Conservation (phyloP, 257 asterid genomes). For the Perilla frutescens region DNA sequence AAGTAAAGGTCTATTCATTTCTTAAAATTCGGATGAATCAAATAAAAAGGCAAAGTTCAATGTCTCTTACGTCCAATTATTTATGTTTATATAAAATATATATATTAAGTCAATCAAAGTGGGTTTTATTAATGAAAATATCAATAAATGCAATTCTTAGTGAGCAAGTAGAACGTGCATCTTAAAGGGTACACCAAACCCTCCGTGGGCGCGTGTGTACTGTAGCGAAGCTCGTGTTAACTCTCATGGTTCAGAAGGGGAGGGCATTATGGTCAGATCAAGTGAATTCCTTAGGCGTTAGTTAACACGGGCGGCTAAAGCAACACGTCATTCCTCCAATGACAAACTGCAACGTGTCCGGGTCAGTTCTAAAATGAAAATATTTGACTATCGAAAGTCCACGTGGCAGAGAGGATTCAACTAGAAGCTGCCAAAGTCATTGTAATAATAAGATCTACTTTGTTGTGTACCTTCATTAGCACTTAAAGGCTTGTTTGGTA, state of each 20-base stretch:
- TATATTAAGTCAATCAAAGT: no score
- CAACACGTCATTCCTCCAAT: conserved; percentile 48
- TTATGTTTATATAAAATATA: no score
- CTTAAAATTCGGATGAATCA: background rate
- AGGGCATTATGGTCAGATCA: conserved; percentile 36
- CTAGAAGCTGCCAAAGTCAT: conserved; percentile 7
- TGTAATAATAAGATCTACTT: conserved; percentile 2
- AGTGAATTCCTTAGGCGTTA: conserved; percentile 11
- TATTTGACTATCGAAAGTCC: conserved; percentile 39
- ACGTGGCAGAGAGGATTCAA: conserved; percentile 54
- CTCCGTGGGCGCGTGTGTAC: conserved; percentile 3
- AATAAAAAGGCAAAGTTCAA: background rate
- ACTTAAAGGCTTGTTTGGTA: conserved; percentile 33
- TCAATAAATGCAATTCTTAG: background rate
- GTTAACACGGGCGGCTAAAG: conserved; percentile 38
- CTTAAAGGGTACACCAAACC: background rate
- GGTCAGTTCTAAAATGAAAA: background rate
- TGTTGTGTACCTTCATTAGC: conserved; percentile 18
- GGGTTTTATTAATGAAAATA: no score
- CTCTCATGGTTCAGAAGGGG: background rate
- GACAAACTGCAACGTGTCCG: conserved; percentile 22
- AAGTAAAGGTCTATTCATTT: background rate
- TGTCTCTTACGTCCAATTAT: background rate
- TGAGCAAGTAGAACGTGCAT: background rate
- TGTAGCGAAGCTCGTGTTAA: background rate